Evolutionary conservation across 23 red algal species (phyloP).

Genomic region (Gracilaria vermiculophylla): DNA sequence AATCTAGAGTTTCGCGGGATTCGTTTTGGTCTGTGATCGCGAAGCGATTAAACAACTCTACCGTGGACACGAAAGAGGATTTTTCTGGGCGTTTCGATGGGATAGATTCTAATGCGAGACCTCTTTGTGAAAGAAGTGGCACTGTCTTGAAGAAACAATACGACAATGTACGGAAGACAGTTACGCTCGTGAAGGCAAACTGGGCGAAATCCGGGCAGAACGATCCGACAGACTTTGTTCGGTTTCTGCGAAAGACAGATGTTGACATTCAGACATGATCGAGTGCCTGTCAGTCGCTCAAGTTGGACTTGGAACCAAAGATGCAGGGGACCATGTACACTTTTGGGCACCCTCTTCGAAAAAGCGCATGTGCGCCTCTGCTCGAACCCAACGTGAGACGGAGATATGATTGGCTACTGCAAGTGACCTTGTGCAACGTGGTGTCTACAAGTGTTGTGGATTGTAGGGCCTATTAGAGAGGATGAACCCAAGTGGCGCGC

Average conservation of each 20-base stretch:
- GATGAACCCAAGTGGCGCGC: too few relatives aligned
- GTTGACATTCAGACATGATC: not conserved
- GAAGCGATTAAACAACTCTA: not conserved
- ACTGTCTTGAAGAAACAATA: not conserved
- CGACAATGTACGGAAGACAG: too few relatives aligned
- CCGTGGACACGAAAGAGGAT: not conserved
- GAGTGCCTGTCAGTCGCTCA: too few relatives aligned
- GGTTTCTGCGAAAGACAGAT: too few relatives aligned
- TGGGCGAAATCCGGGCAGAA: conserved; percentile 2
- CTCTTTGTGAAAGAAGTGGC: not conserved
- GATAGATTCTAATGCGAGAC: not conserved
- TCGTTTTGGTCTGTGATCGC: not conserved
- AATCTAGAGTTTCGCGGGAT: not conserved
- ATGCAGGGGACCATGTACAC: not conserved
- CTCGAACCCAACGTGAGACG: too few relatives aligned
- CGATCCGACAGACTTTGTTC: too few relatives aligned
- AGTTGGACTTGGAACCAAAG: not conserved
- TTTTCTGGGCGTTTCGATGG: not conserved
- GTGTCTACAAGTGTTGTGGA: too few relatives aligned
- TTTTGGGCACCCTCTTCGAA: not conserved
- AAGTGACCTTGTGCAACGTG: too few relatives aligned
- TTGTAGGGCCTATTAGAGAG: too few relatives aligned
- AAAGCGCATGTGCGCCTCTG: too few relatives aligned
- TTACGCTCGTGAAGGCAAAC: not conserved
- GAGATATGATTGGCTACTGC: too few relatives aligned